Percentiles rank a stretch among this genome's conserved stretches.
Conservation (phyloP, 768 basidiomycete genomes). For the Russula foetens region DNA sequence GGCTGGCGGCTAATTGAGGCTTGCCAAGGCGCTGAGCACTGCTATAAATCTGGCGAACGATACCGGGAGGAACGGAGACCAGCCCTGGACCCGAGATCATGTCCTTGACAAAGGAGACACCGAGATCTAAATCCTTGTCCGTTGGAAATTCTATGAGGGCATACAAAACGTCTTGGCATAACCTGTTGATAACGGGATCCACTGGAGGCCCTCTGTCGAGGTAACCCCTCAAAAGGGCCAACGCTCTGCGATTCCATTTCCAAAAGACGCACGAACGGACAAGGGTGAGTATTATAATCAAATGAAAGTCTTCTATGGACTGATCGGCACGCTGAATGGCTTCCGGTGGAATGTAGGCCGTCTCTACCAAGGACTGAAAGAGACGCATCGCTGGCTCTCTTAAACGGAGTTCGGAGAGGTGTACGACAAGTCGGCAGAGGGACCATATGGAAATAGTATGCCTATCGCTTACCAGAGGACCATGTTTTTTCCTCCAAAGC, state of each 20-base stretch:
- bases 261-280: slow-evolving; percentile 47
- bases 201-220: slow-evolving; percentile 23
- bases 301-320: slow-evolving; percentile 33
- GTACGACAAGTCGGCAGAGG: slow-evolving; percentile 38
- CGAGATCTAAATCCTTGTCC: slow-evolving; percentile 31
- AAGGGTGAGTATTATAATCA: slow-evolving; percentile 43
- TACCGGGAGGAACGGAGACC: slow-evolving; percentile 34
- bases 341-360: slow-evolving; percentile 38
- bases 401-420: slow-evolving; percentile 31
- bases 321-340: slow-evolving; percentile 35
- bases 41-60: slow-evolving; percentile 31
- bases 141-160: slow-evolving; percentile 14
- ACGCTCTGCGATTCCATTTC: slow-evolving; percentile 42
- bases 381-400: slow-evolving; percentile 35
- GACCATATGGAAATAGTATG: slow-evolving; percentile 25
- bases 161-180: slow-evolving; percentile 36
- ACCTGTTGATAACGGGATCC: slow-evolving; percentile 25
- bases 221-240: slow-evolving; percentile 30
- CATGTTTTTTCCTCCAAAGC: neutral
- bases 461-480: neutral
- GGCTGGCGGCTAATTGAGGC: slow-evolving; percentile 31
- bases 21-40: slow-evolving; percentile 13
- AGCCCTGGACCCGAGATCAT: slow-evolving; percentile 27
- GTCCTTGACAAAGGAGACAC: slow-evolving; percentile 34
- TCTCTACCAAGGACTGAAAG: slow-evolving; percentile 41